Percentiles rank a stretch among this genome's conserved stretches.
These are phyloP conservation scores for Parathielavia hyrcaniae DNA, from an alignment of 495 filamentous ascomycete species.

Conservation along the genomic window DNA sequence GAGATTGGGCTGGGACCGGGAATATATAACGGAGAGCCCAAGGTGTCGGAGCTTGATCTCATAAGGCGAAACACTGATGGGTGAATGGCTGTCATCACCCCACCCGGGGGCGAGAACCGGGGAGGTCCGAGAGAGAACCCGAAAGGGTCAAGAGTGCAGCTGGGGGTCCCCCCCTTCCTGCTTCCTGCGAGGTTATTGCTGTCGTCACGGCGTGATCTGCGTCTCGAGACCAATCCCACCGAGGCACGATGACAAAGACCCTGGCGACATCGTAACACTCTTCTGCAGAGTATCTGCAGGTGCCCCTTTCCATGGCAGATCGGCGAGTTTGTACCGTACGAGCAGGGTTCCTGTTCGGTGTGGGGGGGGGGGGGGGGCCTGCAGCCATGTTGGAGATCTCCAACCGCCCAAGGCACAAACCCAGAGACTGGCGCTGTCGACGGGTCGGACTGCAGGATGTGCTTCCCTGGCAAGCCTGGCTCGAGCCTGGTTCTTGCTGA, in stretches of 20 bases:
- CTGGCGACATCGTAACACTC: conserved; percentile 15
- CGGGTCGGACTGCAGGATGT: background rate
- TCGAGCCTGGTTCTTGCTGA: background rate
- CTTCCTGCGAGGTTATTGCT: background rate
- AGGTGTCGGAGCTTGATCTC: conserved; percentile 7
- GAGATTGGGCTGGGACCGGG: conserved; percentile 10
- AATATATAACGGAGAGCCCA: conserved; percentile 27
- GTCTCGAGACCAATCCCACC: conserved; percentile 8
- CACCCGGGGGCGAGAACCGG: background rate
- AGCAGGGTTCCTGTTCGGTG: conserved; percentile 29
- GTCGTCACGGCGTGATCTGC: conserved; percentile 13
- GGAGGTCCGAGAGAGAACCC: background rate
- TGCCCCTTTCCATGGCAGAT: conserved; percentile 30
- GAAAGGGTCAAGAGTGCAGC: background rate
- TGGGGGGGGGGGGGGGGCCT: conserved; percentile 23
- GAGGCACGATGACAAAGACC: conserved; percentile 5
- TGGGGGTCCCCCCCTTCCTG: background rate
- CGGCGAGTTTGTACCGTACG: conserved; percentile 31
- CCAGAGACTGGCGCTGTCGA: too few relatives aligned
- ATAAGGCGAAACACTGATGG: conserved; percentile 17
- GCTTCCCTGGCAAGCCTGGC: background rate
- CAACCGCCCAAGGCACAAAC: too few relatives aligned
- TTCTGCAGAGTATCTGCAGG: conserved; percentile 19
- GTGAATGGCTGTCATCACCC: background rate
- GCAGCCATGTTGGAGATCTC: conserved; percentile 6